Conservation (phyloP, 164 flowering plant species). For the Nelumbo lutea region DNA sequence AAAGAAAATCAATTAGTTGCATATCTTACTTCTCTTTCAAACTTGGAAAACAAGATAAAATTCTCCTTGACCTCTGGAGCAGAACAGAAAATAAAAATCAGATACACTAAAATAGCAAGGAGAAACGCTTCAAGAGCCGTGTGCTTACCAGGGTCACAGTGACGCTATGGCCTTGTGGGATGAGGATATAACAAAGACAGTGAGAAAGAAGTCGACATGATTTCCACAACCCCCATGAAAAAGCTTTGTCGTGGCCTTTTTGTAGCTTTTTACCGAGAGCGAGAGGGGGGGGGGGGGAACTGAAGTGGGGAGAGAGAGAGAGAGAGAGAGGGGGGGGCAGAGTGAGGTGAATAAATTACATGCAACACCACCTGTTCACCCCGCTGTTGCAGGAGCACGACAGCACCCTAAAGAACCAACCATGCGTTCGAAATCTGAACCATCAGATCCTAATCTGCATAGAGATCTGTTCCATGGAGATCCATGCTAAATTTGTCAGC, state of each 20-base stretch:
- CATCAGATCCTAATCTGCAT: too few species aligned
- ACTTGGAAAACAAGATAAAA: neutral
- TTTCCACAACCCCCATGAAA: neutral
- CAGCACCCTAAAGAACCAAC: too few species aligned
- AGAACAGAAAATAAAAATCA: neutral
- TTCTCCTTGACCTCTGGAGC: neutral
- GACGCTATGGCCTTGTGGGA: neutral
- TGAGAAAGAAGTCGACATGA: neutral
- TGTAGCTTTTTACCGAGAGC: conserved; percentile 6
- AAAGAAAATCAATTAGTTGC: too few species aligned
- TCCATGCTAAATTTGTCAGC: too few species aligned
- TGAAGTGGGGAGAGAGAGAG: too few species aligned
- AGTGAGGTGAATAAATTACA: neutral
- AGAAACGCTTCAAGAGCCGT: too few species aligned
- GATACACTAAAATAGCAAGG: neutral
- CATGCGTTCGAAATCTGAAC: too few species aligned
- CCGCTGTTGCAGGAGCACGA: too few species aligned
- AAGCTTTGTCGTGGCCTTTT: conserved; percentile 11
- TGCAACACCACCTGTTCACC: neutral
- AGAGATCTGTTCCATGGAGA: too few species aligned
- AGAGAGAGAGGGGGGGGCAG: neutral
- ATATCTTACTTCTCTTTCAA: too few species aligned
- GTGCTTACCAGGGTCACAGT: neutral
- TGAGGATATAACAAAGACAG: conserved; percentile 6
- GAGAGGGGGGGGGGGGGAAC: neutral